These are phyloP conservation scores for Fraxinus albicans DNA, from an alignment of 305 asterid genomes.

Conservation along the genomic window DNA sequence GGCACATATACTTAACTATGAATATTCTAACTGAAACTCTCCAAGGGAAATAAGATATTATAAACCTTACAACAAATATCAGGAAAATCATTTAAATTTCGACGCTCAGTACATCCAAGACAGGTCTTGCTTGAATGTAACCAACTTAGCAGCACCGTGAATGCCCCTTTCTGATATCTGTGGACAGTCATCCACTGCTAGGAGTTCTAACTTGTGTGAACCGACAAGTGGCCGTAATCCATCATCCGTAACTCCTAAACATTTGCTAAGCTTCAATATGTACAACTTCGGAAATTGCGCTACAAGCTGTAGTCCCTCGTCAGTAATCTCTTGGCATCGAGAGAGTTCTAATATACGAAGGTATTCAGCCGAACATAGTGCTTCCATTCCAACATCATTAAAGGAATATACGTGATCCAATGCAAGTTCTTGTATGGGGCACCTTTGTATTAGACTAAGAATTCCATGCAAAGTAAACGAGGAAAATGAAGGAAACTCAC, in stretches of 20 bases:
- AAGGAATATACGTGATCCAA: slow-evolving; percentile 65
- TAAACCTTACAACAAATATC: neutral
- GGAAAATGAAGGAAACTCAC: slow-evolving; percentile 62
- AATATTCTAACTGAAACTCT: neutral
- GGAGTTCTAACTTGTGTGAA: slow-evolving; percentile 41
- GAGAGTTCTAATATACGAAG: slow-evolving; percentile 60
- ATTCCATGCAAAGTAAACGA: slow-evolving; percentile 64
- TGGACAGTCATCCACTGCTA: slow-evolving; percentile 73
- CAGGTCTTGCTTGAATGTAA: slow-evolving; percentile 62
- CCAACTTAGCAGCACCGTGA: slow-evolving; percentile 59
- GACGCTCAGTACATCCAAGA: slow-evolving; percentile 65
- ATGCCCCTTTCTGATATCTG: slow-evolving; percentile 68
- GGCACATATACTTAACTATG: neutral
- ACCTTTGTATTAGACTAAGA: slow-evolving; percentile 47
- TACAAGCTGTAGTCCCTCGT: slow-evolving; percentile 66
- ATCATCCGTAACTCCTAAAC: slow-evolving; percentile 65
- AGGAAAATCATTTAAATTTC: neutral
- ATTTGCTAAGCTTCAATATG: slow-evolving; percentile 54
- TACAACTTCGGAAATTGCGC: slow-evolving; percentile 41
- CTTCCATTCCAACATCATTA: slow-evolving; percentile 65
- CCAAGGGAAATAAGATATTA: neutral
- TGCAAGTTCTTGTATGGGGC: slow-evolving; percentile 61
- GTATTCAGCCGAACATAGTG: slow-evolving; percentile 53
- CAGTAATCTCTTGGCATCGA: slow-evolving; percentile 78
- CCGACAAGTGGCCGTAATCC: slow-evolving; percentile 63